Percentiles rank a stretch among this genome's conserved stretches.
These are phyloP conservation scores for Tolypocladium paradoxum DNA, from an alignment of 2,329 filamentous ascomycete genomes.

Conservation along the genomic window DNA sequence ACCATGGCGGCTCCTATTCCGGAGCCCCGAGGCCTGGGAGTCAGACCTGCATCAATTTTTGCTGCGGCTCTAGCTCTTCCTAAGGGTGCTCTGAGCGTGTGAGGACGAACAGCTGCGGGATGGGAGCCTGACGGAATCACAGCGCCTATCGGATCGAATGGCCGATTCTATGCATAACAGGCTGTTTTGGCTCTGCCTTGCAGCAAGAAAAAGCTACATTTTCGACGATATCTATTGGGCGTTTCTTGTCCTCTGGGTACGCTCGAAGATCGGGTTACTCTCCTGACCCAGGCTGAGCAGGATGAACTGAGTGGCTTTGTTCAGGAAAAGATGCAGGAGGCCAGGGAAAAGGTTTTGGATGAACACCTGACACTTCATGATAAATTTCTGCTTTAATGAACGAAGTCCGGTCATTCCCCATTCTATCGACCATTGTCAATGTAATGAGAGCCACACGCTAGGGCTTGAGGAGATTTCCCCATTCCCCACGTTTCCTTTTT, in stretches of 20 bases:
- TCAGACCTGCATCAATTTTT: slow-evolving; percentile 18
- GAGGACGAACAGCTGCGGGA: slow-evolving; percentile 10
- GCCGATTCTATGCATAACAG: slow-evolving; percentile 1
- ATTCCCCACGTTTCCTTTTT: too few species aligned
- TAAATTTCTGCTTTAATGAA: too few species aligned
- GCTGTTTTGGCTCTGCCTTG: slow-evolving; percentile 2
- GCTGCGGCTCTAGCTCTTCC: slow-evolving; percentile 18
- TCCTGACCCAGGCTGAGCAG: too few species aligned
- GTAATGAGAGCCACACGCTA: too few species aligned
- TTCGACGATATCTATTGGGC: slow-evolving; percentile 3
- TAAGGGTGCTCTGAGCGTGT: slow-evolving; percentile 17
- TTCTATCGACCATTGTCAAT: too few species aligned
- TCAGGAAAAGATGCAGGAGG: too few species aligned
- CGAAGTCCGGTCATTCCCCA: too few species aligned
- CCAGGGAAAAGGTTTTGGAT: too few species aligned
- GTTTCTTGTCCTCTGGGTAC: background rate
- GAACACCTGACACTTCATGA: too few species aligned
- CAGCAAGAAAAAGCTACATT: slow-evolving; percentile 1
- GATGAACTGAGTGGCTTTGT: too few species aligned
- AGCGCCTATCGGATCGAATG: slow-evolving; percentile 2
- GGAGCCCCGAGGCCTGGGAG: slow-evolving; percentile 20
- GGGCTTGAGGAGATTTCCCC: too few species aligned
- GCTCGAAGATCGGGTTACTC: too few species aligned
- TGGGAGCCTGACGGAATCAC: background rate
- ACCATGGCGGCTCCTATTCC: slow-evolving; percentile 28